A percentile compares a stretch with the other conserved stretches of the same genome.
Conservation (phyloP, 164 flowering plant species). For the Buxus sempervirens region DNA sequence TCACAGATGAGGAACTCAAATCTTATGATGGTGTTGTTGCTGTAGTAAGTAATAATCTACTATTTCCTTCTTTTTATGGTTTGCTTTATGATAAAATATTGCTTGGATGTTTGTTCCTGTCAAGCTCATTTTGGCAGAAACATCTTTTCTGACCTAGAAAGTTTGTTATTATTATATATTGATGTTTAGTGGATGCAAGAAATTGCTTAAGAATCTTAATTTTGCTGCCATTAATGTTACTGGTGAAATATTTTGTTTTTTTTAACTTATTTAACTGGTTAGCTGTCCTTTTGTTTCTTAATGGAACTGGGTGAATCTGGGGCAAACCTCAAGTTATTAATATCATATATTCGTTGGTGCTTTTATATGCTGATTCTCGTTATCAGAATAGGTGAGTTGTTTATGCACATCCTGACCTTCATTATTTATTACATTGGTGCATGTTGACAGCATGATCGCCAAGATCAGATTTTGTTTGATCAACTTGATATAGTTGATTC, state of each 20-base stretch:
- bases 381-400: no score
- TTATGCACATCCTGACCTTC: no score
- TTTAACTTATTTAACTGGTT: no score
- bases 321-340: no score
- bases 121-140: neutral
- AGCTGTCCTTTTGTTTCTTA: neutral
- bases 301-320: no score
- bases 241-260: neutral
- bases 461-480: no score
- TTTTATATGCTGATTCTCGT: no score
- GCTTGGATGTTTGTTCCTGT: neutral
- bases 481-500: no score
- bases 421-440: no score
- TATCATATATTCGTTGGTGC: no score
- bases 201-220: neutral
- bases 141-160: neutral
- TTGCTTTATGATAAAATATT: neutral
- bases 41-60: constrained; percentile 59
- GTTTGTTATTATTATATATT: neutral
- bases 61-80: neutral
- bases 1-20: constrained; percentile 51
- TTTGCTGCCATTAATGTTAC: neutral
- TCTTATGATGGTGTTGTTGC: constrained; percentile 81
- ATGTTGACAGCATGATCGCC: no score
- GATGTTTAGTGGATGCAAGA: neutral